These are phyloP conservation scores for Termitomyces sp. DNA, from an alignment of 768 basidiomycete species.

Conservation along the genomic window DNA sequence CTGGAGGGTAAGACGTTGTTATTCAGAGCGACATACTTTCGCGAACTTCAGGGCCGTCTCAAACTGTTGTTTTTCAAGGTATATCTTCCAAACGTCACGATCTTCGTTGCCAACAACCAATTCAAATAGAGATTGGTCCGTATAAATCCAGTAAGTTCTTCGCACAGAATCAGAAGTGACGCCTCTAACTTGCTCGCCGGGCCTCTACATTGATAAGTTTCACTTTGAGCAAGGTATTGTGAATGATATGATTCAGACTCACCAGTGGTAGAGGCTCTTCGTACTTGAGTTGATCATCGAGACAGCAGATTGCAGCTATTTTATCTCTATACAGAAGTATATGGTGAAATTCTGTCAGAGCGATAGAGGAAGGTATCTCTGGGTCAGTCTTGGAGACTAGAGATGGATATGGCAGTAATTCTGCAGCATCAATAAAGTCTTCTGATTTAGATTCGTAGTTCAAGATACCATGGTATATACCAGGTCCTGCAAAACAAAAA, in stretches of 20 bases:
- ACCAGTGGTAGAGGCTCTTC: conserved; percentile 83
- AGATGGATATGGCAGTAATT: conserved; percentile 73
- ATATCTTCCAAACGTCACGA: conserved; percentile 91
- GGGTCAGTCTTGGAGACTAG: conserved; percentile 22
- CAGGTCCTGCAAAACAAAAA: conserved; percentile 54
- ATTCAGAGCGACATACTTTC: conserved; percentile 47
- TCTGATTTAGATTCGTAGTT: conserved; percentile 66
- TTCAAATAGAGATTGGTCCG: conserved; percentile 85
- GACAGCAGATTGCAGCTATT: conserved; percentile 68
- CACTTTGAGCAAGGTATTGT: background rate
- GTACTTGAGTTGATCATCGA: conserved; percentile 78
- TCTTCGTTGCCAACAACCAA: conserved; percentile 83
- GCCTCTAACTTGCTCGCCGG: conserved; percentile 65
- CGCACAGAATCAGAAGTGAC: conserved; percentile 81
- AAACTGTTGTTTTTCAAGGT: conserved; percentile 71
- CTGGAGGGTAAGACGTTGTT: background rate
- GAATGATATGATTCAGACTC: conserved; percentile 19
- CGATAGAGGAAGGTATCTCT: conserved; percentile 66
- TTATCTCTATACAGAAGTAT: conserved; percentile 78
- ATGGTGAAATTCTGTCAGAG: conserved; percentile 90
- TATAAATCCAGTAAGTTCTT: conserved; percentile 92
- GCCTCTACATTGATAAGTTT: conserved; percentile 45
- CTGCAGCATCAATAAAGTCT: conserved; percentile 70
- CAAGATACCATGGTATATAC: conserved; percentile 81
- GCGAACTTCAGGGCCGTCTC: conserved; percentile 78